A percentile compares a stretch with the other conserved stretches of the same genome.
phyloP scores from a whole-genome alignment of 495 filamentous ascomycete species.

The Aspergillus biplanus region DNA sequence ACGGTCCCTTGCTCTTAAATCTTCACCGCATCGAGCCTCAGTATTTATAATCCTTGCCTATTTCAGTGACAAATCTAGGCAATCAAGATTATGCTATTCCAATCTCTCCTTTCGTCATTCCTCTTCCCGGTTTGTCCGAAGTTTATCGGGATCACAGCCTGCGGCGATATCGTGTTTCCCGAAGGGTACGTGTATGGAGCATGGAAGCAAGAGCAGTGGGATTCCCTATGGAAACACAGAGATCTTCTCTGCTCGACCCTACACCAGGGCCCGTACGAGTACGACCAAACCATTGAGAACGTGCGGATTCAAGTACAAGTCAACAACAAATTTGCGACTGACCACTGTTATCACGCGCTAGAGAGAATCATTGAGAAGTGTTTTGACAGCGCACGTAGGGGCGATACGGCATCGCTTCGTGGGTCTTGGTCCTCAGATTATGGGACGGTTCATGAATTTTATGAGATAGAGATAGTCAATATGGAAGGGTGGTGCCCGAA shows the following conservation, averaged over 20 bases:
- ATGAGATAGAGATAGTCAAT: background rate
- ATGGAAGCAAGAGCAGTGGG: background rate
- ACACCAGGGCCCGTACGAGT: background rate
- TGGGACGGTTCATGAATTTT: background rate
- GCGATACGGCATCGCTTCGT: background rate
- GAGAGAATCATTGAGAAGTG: background rate
- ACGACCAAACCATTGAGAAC: background rate
- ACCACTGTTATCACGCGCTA: background rate
- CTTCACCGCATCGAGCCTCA: background rate
- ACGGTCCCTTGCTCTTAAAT: background rate
- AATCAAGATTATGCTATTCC: background rate
- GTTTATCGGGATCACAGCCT: background rate
- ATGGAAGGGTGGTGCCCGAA: background rate
- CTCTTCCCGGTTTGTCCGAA: background rate
- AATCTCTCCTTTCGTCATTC: constrained; percentile 1
- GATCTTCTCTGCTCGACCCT: background rate
- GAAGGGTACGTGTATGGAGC: background rate
- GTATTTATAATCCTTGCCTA: background rate
- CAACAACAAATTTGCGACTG: background rate
- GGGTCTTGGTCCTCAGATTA: background rate
- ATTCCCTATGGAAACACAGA: background rate
- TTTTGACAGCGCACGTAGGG: background rate
- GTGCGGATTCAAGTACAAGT: background rate
- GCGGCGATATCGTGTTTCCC: background rate
- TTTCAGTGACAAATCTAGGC: background rate